phyloP scores from a whole-genome alignment of 2,329 filamentous ascomycete genomes.

The Xylariaceae sp. region DNA sequence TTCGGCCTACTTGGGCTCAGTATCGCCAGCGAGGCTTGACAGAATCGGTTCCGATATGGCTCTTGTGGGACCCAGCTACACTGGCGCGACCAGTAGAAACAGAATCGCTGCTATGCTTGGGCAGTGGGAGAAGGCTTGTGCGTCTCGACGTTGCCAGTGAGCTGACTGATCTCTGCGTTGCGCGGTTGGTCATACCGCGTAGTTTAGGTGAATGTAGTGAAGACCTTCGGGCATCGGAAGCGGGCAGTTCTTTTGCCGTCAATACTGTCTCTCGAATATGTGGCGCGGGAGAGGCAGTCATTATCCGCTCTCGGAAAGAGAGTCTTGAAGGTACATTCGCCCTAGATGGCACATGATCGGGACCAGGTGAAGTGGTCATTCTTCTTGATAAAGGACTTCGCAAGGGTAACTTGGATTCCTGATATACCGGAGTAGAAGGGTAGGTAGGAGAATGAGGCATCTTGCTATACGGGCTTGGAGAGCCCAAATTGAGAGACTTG shows the following conservation, averaged over 20 bases:
- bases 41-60: slow-evolving; percentile 34
- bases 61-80: slow-evolving; percentile 27
- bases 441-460: slow-evolving; percentile 38
- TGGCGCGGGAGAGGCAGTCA: slow-evolving; percentile 44
- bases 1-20: slow-evolving; percentile 18
- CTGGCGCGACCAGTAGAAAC: slow-evolving; percentile 16
- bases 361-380: slow-evolving; percentile 44
- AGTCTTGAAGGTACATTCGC: slow-evolving; percentile 39
- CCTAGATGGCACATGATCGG: slow-evolving; percentile 43
- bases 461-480: slow-evolving; percentile 53
- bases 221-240: slow-evolving; percentile 42
- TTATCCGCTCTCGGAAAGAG: slow-evolving; percentile 47
- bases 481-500: slow-evolving; percentile 56
- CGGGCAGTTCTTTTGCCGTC: slow-evolving; percentile 36
- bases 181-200: slow-evolving; percentile 28
- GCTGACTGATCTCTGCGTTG: slow-evolving; percentile 47
- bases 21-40: slow-evolving; percentile 48
- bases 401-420: slow-evolving; percentile 45
- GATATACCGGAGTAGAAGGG: slow-evolving; percentile 39
- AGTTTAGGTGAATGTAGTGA: slow-evolving; percentile 48
- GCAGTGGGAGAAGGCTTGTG: slow-evolving; percentile 50
- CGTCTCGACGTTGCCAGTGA: slow-evolving; percentile 50
- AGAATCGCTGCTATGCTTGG: slow-evolving; percentile 28
- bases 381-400: slow-evolving; percentile 45
- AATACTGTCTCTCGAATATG: slow-evolving; percentile 43